Evolutionary conservation across 768 basidiomycete species (phyloP).

Genomic region (Postia placenta): DNA sequence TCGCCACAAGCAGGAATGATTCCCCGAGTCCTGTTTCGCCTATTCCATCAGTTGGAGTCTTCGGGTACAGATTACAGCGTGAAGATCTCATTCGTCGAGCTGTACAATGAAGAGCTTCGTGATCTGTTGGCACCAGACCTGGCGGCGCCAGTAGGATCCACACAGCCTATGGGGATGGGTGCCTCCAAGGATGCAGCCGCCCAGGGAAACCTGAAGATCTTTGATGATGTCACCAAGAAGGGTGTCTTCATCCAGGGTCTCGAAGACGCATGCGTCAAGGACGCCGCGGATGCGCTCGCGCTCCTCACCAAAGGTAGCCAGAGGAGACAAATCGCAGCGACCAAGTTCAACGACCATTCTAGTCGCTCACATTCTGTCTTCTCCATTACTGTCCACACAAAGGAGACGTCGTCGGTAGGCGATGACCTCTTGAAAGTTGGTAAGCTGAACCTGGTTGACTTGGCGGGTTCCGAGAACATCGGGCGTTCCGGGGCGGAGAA

Average conservation of each 20-base stretch:
- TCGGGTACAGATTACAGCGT: conserved; percentile 81
- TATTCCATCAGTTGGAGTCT: conserved; percentile 84
- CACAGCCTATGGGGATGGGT: conserved; percentile 76
- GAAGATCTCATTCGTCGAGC: conserved; percentile 88
- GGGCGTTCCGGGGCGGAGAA: conserved; percentile 94
- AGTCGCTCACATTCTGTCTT: conserved; percentile 98
- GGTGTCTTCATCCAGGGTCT: conserved; percentile 93
- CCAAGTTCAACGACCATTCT: conserved; percentile 96
- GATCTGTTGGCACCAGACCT: conserved; percentile 86
- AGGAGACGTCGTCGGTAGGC: conserved; percentile 69
- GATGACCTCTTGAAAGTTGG: conserved; percentile 91
- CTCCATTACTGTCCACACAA: conserved; percentile 90
- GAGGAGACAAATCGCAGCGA: conserved; percentile 88
- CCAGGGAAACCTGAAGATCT: conserved; percentile 74
- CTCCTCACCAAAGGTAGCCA: conserved; percentile 87
- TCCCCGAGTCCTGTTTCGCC: conserved; percentile 84
- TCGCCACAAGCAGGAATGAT: conserved; percentile 92
- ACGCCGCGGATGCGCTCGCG: conserved; percentile 74
- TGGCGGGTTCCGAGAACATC: conserved; percentile 97
- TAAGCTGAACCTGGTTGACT: conserved; percentile 94
- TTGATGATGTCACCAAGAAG: conserved; percentile 83
- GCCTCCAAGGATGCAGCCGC: conserved; percentile 37
- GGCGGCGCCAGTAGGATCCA: conserved; percentile 54
- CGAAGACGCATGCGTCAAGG: conserved; percentile 83
- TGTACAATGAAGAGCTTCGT: conserved; percentile 97